Conservation (phyloP, 2,329 filamentous ascomycete species). For the Colletotrichum magnum region DNA sequence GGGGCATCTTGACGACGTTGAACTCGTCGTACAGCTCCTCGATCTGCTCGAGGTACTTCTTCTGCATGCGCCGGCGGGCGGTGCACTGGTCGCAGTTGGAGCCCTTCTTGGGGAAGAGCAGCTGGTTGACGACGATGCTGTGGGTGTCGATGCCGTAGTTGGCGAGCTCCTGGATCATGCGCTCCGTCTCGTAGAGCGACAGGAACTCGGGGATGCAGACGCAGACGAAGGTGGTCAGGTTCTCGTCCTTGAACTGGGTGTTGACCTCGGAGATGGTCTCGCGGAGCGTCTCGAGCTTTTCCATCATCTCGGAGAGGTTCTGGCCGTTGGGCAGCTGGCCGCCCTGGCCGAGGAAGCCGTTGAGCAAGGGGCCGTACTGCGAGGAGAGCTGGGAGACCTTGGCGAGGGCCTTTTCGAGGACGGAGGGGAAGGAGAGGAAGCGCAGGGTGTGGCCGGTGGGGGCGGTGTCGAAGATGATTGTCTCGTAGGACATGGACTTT, state of each 20-base stretch:
- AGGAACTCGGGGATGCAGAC: constrained; percentile 99
- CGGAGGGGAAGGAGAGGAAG: constrained; percentile 97
- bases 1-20: constrained; percentile 98
- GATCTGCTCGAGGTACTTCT: constrained; percentile 99
- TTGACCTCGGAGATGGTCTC: constrained; percentile 97
- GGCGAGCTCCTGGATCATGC: constrained; percentile 98
- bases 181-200: constrained; percentile 97
- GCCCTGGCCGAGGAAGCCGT: constrained; percentile 88
- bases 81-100: constrained; percentile 96
- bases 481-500: constrained; percentile 98
- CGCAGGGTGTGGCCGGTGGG: constrained; percentile 98
- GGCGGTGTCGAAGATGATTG: constrained; percentile 99
- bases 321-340: constrained; percentile 88
- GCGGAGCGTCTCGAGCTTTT: constrained; percentile 93
- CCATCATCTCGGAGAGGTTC: constrained; percentile 90
- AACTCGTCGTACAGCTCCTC: constrained; percentile 99
- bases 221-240: constrained; percentile 96
- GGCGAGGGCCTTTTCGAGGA: constrained; percentile 97
- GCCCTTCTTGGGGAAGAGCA: constrained; percentile 89
- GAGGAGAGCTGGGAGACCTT: constrained; percentile 94
- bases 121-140: constrained; percentile 97
- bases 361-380: constrained; percentile 96
- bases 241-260: constrained; percentile 96
- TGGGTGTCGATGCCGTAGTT: constrained; percentile 97
- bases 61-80: constrained; percentile 96